Conservation (phyloP, 2,329 filamentous ascomycete species). For the Sordariomycetes sp. region DNA sequence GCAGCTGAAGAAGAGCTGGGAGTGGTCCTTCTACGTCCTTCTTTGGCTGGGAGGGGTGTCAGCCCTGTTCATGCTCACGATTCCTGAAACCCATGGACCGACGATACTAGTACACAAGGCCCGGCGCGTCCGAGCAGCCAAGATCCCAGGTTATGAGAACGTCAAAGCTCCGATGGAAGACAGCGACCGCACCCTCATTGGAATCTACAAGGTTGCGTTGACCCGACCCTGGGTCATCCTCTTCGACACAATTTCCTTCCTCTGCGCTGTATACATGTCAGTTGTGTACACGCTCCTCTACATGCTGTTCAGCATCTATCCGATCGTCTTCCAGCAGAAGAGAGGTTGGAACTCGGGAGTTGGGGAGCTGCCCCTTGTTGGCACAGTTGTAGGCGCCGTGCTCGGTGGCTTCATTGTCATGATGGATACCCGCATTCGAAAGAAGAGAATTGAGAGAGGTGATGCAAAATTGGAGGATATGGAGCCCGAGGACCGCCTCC, state of each 20-base stretch:
- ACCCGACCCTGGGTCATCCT: conserved; percentile 45
- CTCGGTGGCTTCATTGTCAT: conserved; percentile 32
- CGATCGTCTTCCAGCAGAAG: conserved; percentile 41
- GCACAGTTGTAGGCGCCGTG: conserved; percentile 36
- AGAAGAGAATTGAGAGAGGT: conserved; percentile 25
- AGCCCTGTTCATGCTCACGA: conserved; percentile 39
- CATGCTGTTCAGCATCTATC: conserved; percentile 51
- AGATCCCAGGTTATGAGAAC: conserved; percentile 41
- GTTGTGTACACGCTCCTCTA: conserved; percentile 44
- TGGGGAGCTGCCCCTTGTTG: conserved; percentile 40
- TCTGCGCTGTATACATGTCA: conserved; percentile 41
- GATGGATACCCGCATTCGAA: conserved; percentile 25
- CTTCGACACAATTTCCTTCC: conserved; percentile 42
- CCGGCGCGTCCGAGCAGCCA: conserved; percentile 34
- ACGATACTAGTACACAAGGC: conserved; percentile 45
- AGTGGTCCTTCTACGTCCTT: conserved; percentile 41
- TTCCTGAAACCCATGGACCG: conserved; percentile 47
- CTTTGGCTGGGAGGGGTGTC: conserved; percentile 31
- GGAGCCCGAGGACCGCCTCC: conserved; percentile 43
- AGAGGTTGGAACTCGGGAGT: conserved; percentile 45
- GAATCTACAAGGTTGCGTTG: conserved; percentile 41
- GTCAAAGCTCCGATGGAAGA: conserved; percentile 40
- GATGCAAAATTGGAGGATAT: conserved; percentile 15
- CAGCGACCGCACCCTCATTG: conserved; percentile 20
- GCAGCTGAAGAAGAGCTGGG: conserved; percentile 43